phyloP scores from a whole-genome alignment of 2,329 filamentous ascomycete species.

The Myriosclerotinia curreyana region DNA sequence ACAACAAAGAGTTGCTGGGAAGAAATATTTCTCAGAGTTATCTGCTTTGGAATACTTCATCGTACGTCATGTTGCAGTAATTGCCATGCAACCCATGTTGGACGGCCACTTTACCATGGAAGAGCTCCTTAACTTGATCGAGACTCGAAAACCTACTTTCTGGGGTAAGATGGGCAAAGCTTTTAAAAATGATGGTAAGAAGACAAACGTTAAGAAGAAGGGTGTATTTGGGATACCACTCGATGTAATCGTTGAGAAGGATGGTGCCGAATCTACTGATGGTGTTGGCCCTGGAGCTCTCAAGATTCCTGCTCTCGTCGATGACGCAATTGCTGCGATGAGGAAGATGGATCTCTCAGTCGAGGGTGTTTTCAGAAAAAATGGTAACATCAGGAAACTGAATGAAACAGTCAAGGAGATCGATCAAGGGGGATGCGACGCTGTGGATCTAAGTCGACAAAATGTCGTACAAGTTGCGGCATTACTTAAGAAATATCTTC shows the following conservation, averaged over 20 bases:
- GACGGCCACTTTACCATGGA: slow-evolving; percentile 91
- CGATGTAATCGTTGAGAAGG: slow-evolving; percentile 84
- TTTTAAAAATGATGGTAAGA: slow-evolving; percentile 76
- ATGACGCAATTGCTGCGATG: slow-evolving; percentile 92
- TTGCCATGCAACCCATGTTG: slow-evolving; percentile 90
- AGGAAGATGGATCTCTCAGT: slow-evolving; percentile 98
- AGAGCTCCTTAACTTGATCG: slow-evolving; percentile 87
- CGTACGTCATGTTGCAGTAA: slow-evolving; percentile 87
- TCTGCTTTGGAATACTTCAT: slow-evolving; percentile 97
- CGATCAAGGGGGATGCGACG: slow-evolving; percentile 79
- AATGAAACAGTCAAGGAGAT: slow-evolving; percentile 83
- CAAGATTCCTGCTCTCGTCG: slow-evolving; percentile 89
- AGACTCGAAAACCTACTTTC: slow-evolving; percentile 89
- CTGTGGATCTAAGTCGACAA: slow-evolving; percentile 81
- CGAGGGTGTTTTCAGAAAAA: slow-evolving; percentile 98
- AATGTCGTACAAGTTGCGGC: slow-evolving; percentile 92
- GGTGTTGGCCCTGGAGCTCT: slow-evolving; percentile 90
- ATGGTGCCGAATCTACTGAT: slow-evolving; percentile 96
- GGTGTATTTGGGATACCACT: slow-evolving; percentile 88
- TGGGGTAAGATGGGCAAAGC: slow-evolving; percentile 98
- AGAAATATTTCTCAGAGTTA: slow-evolving; percentile 93
- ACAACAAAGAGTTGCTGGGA: slow-evolving; percentile 47
- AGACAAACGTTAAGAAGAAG: slow-evolving; percentile 80
- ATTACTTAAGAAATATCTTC: slow-evolving; percentile 88
- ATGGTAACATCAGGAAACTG: slow-evolving; percentile 94